A percentile compares a stretch with the other conserved stretches of the same genome.
These are phyloP conservation scores for Fusarium sp. DNA, from an alignment of 2,329 filamentous ascomycete genomes.

Conservation along the genomic window DNA sequence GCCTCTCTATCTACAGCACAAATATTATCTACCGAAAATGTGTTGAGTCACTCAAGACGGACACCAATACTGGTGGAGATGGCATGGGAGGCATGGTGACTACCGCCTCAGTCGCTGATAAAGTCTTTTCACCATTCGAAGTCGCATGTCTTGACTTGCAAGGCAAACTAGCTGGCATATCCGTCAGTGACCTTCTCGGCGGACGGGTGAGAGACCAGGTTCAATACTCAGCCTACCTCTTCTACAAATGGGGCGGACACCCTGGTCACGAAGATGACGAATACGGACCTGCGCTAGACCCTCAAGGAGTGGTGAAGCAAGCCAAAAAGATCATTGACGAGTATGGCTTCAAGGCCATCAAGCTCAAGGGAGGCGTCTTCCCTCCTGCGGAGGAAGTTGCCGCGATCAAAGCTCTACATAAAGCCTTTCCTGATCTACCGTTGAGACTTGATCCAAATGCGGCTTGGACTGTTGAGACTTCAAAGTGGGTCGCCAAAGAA, in stretches of 20 bases:
- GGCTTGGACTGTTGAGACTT: conserved; percentile 52
- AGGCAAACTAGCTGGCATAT: conserved; percentile 52
- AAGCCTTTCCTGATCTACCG: conserved; percentile 50
- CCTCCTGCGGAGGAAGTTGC: conserved; percentile 52
- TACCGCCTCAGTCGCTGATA: conserved; percentile 52
- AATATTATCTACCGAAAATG: conserved; percentile 88
- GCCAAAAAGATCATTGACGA: conserved; percentile 52
- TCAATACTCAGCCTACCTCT: conserved; percentile 56
- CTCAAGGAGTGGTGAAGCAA: conserved; percentile 48
- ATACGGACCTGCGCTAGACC: conserved; percentile 51
- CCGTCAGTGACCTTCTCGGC: conserved; percentile 53
- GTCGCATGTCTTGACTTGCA: conserved; percentile 56
- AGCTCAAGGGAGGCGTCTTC: conserved; percentile 55
- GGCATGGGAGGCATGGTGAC: conserved; percentile 66
- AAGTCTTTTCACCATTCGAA: conserved; percentile 55
- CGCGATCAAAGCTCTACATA: conserved; percentile 50
- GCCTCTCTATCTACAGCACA: conserved; percentile 64
- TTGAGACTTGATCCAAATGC: conserved; percentile 52
- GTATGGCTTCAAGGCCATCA: conserved; percentile 55
- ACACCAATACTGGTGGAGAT: conserved; percentile 55
- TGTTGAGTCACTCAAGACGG: conserved; percentile 75
- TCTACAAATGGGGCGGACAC: conserved; percentile 56
- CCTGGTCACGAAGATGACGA: conserved; percentile 52
- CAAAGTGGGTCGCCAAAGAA: conserved; percentile 52
- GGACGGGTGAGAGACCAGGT: conserved; percentile 52